Conservation (phyloP, 345 rosid genomes). For the Syzygium oleosum region DNA sequence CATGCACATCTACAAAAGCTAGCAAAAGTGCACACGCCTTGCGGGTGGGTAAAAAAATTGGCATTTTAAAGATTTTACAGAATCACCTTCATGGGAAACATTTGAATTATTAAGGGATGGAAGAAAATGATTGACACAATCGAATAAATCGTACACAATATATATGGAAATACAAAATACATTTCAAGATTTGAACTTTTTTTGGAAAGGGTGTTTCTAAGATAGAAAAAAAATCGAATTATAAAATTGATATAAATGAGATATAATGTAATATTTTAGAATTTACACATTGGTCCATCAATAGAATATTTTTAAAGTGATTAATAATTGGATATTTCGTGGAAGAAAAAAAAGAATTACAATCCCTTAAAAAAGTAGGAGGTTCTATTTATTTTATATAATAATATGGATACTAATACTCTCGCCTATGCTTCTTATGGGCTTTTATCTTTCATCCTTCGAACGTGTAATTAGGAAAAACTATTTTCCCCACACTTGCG, state of each 20-base stretch:
- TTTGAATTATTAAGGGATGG: not conserved
- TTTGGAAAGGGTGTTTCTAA: not conserved
- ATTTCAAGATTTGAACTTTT: not conserved
- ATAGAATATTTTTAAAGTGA: not conserved
- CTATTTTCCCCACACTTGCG: not conserved
- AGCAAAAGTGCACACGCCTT: not conserved
- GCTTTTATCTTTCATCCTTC: not conserved
- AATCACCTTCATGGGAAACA: not conserved
- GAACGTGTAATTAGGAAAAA: not conserved
- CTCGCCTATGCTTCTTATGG: not conserved
- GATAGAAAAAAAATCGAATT: not conserved
- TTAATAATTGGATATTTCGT: not conserved
- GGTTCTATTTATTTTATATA: not conserved
- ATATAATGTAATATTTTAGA: not conserved
- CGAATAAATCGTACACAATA: not conserved
- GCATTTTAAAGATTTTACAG: not conserved
- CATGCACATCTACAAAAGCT: not conserved
- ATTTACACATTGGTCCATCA: not conserved
- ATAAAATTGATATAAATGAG: not conserved
- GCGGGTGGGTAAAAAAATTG: not conserved
- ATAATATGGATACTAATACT: not conserved
- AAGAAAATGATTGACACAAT: not conserved
- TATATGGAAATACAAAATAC: not conserved
- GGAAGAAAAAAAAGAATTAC: not conserved
- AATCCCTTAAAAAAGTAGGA: not conserved